phyloP scores from a whole-genome alignment of 2,329 filamentous ascomycete species.

The Arthroderma sp. region DNA sequence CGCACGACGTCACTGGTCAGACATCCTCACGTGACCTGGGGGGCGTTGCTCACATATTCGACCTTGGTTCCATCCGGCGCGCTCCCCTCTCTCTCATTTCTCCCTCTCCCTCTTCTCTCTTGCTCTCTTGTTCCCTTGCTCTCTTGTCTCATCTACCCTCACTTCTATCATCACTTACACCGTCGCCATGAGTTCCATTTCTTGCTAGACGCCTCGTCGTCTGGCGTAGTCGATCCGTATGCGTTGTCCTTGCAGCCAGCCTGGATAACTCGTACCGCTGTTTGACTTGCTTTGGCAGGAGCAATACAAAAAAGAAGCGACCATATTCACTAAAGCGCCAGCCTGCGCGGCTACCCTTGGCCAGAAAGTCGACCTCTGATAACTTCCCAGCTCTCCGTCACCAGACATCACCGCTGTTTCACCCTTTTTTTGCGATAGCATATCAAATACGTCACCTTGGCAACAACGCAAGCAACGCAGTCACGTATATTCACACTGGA shows the following conservation, averaged over 20 bases:
- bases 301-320: slow-evolving; percentile 1
- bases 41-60: slow-evolving; percentile 14
- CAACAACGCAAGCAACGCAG: neutral
- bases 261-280: slow-evolving; percentile 34
- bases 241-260: slow-evolving; percentile 36
- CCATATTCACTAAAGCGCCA: neutral
- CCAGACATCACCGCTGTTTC: no score
- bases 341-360: neutral
- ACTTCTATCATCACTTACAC: slow-evolving; percentile 3
- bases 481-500: neutral
- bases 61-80: slow-evolving; percentile 10
- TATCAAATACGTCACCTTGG: neutral
- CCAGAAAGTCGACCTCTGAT: neutral
- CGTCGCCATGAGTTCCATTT: slow-evolving; percentile 15
- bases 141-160: slow-evolving; percentile 10
- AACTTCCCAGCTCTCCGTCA: neutral
- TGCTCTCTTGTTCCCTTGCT: slow-evolving; percentile 4
- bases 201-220: slow-evolving; percentile 36
- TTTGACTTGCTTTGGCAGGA: slow-evolving; percentile 33
- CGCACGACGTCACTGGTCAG: slow-evolving; percentile 32
- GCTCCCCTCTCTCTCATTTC: slow-evolving; percentile 6
- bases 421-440: neutral
- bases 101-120: slow-evolving; percentile 10
- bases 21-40: slow-evolving; percentile 27
- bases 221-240: slow-evolving; percentile 33